These are phyloP conservation scores for Saccharomyces mikatae DNA, from an alignment of 805 yeast species.

Conservation along the genomic window DNA sequence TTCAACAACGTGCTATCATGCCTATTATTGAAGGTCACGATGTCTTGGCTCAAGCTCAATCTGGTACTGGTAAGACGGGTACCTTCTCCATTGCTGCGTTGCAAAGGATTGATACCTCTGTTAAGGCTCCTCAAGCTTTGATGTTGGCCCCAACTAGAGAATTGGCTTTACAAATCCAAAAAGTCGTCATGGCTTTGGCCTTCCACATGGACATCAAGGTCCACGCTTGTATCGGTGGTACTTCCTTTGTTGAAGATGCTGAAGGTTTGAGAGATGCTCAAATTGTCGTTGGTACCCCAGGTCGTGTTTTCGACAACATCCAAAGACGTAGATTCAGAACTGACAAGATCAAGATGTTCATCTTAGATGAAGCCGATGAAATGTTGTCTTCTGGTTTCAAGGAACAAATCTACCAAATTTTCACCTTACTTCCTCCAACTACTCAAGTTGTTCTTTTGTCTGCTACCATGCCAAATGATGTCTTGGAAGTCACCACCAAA, in stretches of 20 bases:
- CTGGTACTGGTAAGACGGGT: slow-evolving; percentile 99
- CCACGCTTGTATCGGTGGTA: slow-evolving; percentile 98
- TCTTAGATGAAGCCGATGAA: slow-evolving; percentile 98
- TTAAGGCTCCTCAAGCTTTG: slow-evolving; percentile 80
- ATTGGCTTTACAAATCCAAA: slow-evolving; percentile 91
- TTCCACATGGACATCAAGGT: slow-evolving; percentile 82
- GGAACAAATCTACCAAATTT: slow-evolving; percentile 90
- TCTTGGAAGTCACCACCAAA: slow-evolving; percentile 82
- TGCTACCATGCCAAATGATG: slow-evolving; percentile 90
- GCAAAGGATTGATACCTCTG: slow-evolving; percentile 64
- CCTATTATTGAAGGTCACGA: slow-evolving; percentile 93
- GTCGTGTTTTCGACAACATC: slow-evolving; percentile 94
- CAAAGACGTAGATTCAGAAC: slow-evolving; percentile 79
- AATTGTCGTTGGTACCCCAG: slow-evolving; percentile 96
- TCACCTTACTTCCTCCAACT: slow-evolving; percentile 71
- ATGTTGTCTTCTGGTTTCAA: slow-evolving; percentile 81
- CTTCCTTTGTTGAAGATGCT: slow-evolving; percentile 78
- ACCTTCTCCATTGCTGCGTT: slow-evolving; percentile 84
- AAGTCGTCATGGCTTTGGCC: slow-evolving; percentile 84
- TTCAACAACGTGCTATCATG: slow-evolving; percentile 93
- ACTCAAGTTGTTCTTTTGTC: slow-evolving; percentile 91
- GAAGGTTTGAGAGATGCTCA: slow-evolving; percentile 78
- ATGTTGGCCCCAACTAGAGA: slow-evolving; percentile 97
- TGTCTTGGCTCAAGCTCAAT: slow-evolving; percentile 96
- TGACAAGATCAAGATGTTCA: slow-evolving; percentile 82